These are phyloP conservation scores for Arabis hirsuta DNA, from an alignment of 345 rosid genomes.

Conservation along the genomic window DNA sequence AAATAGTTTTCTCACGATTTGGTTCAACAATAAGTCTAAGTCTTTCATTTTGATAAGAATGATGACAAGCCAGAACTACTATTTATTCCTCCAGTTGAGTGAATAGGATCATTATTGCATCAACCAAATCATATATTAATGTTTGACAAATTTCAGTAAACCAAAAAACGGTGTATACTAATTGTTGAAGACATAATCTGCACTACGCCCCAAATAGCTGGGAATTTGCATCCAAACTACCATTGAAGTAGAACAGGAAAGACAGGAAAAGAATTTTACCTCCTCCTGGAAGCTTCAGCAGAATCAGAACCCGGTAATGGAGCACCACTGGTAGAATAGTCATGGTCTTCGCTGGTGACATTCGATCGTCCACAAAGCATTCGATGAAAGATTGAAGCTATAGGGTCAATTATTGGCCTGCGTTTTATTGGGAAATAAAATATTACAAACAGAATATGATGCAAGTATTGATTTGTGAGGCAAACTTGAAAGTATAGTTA, in stretches of 20 bases:
- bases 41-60: conserved; percentile 5
- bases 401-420: conserved; percentile 89
- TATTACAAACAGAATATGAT: conserved; percentile 22
- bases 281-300: conserved; percentile 92
- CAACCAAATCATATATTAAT: conserved; percentile 9
- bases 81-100: not conserved
- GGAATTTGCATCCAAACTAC: conserved; percentile 13
- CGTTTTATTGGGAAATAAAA: conserved; percentile 12
- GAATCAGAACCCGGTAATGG: conserved; percentile 96
- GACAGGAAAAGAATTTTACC: conserved; percentile 49
- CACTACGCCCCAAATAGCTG: not conserved
- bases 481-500: conserved; percentile 7
- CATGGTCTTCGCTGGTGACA: conserved; percentile 53
- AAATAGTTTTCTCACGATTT: not conserved
- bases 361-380: conserved; percentile 80
- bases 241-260: conserved; percentile 3
- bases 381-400: conserved; percentile 79
- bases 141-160: not conserved
- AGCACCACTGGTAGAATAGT: conserved; percentile 60
- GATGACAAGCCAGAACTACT: conserved; percentile 9
- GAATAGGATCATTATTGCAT: conserved; percentile 12
- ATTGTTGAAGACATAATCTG: conserved; percentile 9
- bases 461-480: not conserved
- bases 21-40: not conserved
- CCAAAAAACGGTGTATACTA: conserved; percentile 5